These are phyloP conservation scores for Pinus taeda DNA, from an alignment of 75 land plant genomes.

Conservation along the genomic window DNA sequence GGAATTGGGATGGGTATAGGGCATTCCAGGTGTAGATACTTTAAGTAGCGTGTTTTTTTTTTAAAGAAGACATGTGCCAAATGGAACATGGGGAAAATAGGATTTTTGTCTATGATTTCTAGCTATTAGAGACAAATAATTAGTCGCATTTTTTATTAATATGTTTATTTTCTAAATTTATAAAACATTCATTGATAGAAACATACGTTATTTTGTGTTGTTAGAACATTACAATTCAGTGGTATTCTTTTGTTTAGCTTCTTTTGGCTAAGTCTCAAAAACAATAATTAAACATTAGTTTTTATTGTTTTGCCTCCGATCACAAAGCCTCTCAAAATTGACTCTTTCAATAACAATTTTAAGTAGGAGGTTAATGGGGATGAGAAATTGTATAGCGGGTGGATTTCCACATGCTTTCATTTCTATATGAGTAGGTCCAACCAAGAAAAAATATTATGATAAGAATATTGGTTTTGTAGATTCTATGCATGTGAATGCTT, in stretches of 20 bases:
- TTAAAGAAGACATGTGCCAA: slow-evolving; percentile 93
- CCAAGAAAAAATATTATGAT: slow-evolving; percentile 15
- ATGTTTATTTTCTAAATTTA: not conserved
- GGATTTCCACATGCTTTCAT: slow-evolving; percentile 9
- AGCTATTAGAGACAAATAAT: slow-evolving; percentile 40
- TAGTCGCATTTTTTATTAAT: not conserved
- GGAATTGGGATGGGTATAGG: slow-evolving; percentile 38
- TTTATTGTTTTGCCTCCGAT: slow-evolving; percentile 5
- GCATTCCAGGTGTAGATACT: slow-evolving; percentile 84
- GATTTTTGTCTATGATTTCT: slow-evolving; percentile 97
- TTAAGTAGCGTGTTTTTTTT: slow-evolving; percentile 97
- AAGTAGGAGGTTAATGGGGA: slow-evolving; percentile 45
- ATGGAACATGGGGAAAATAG: slow-evolving; percentile 99
- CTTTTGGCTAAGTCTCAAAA: not conserved
- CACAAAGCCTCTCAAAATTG: slow-evolving; percentile 91
- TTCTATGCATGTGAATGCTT: not conserved
- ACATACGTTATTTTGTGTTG: too few species aligned
- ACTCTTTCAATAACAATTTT: slow-evolving; percentile 81
- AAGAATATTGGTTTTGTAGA: slow-evolving; percentile 29
- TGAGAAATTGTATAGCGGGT: slow-evolving; percentile 32
- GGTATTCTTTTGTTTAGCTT: not conserved
- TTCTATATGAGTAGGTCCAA: slow-evolving; percentile 16
- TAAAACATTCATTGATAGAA: not conserved
- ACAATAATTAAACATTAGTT: not conserved
- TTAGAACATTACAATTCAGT: not conserved